phyloP scores from a whole-genome alignment of 495 filamentous ascomycete genomes.

The Trichoderma orchidacearum region DNA sequence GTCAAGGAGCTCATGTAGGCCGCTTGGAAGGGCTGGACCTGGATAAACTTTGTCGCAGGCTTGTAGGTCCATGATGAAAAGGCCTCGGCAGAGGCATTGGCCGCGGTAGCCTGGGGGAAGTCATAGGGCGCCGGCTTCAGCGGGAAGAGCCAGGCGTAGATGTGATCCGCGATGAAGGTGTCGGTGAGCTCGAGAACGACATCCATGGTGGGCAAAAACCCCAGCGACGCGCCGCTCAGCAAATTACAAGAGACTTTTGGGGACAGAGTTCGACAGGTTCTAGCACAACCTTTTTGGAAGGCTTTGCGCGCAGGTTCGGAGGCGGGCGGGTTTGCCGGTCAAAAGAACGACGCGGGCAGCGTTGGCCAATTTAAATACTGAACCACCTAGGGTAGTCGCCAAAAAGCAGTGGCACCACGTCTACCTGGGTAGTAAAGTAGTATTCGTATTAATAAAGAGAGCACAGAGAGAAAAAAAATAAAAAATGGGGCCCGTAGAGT shows the following conservation, averaged over 20 bases:
- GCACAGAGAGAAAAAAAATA: neutral
- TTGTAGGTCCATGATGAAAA: slow-evolving; percentile 44
- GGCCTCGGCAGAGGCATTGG: slow-evolving; percentile 25
- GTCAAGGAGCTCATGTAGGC: slow-evolving; percentile 74
- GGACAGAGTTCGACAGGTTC: too few species aligned
- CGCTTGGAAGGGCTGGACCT: slow-evolving; percentile 55
- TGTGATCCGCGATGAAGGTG: slow-evolving; percentile 67
- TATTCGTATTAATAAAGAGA: neutral
- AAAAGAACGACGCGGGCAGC: neutral
- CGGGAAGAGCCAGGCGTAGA: slow-evolving; percentile 66
- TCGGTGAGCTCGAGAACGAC: slow-evolving; percentile 77
- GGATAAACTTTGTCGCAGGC: slow-evolving; percentile 59
- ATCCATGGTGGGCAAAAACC: slow-evolving; percentile 63
- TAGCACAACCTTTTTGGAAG: too few species aligned
- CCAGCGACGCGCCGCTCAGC: too few species aligned
- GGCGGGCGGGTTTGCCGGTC: neutral
- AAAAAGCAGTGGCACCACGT: too few species aligned
- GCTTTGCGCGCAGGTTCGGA: neutral
- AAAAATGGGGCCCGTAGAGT: neutral
- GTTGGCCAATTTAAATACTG: neutral
- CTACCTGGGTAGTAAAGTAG: too few species aligned
- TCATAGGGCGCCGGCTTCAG: slow-evolving; percentile 34
- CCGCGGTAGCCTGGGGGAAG: slow-evolving; percentile 15
- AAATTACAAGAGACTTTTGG: too few species aligned
- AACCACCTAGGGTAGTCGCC: neutral